Percentiles rank a stretch among this genome's conserved stretches.
These are phyloP conservation scores for Tetramitus jugosus DNA, from an alignment of 208 protist species.

Conservation along the genomic window DNA sequence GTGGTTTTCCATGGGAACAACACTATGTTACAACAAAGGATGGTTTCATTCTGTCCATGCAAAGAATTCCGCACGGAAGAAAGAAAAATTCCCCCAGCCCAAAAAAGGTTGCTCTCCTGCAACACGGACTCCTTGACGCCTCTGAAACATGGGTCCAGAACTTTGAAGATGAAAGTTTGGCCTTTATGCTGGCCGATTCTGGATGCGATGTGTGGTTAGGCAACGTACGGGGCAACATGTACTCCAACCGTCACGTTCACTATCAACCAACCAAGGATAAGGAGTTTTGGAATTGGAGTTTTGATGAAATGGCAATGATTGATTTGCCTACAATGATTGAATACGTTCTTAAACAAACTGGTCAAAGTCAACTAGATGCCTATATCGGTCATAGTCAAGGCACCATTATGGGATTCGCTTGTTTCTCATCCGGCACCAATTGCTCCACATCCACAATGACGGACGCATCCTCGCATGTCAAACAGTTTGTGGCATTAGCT, in stretches of 20 bases:
- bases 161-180: slow-evolving; percentile 19
- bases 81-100: no score
- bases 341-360: slow-evolving; percentile 23
- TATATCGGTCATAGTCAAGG: slow-evolving; percentile 40
- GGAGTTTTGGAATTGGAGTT: slow-evolving; percentile 31
- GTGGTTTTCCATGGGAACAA: slow-evolving; percentile 11
- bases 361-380: slow-evolving; percentile 3
- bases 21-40: background rate
- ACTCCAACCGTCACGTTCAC: background rate
- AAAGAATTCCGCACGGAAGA: slow-evolving; percentile 11
- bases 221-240: slow-evolving; percentile 37
- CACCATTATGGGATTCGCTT: slow-evolving; percentile 22
- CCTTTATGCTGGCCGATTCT: slow-evolving; percentile 33
- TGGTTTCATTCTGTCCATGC: slow-evolving; percentile 9
- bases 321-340: slow-evolving; percentile 33
- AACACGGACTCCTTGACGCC: slow-evolving; percentile 37
- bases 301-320: slow-evolving; percentile 30
- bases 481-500: slow-evolving; percentile 33
- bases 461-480: background rate
- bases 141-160: slow-evolving; percentile 34
- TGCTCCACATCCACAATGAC: background rate
- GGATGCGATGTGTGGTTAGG: slow-evolving; percentile 39
- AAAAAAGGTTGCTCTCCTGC: slow-evolving; percentile 20
- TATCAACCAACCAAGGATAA: background rate
- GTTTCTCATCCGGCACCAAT: background rate